These are phyloP conservation scores for Emergomyces orientalis DNA, from an alignment of 2,329 filamentous ascomycete genomes.

Conservation along the genomic window DNA sequence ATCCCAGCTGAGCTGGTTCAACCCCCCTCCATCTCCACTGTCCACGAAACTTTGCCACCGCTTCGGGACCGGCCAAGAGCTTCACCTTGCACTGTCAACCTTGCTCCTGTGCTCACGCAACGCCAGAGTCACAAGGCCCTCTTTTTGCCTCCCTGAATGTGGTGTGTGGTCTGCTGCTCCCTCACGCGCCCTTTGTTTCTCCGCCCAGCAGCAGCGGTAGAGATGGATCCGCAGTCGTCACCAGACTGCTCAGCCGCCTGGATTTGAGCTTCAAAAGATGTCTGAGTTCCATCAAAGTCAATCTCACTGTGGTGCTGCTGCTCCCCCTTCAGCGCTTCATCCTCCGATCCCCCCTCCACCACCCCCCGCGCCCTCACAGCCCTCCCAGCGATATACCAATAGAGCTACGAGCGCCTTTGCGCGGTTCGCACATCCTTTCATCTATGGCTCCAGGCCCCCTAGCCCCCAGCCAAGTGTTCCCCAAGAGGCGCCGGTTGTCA, in stretches of 20 bases:
- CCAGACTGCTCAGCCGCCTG: slow-evolving; percentile 14
- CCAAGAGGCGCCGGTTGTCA: slow-evolving; percentile 21
- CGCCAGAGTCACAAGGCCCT: background rate
- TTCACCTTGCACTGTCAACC: background rate
- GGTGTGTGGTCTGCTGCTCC: slow-evolving; percentile 1
- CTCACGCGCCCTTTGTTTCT: background rate
- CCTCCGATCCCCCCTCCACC: slow-evolving; percentile 16
- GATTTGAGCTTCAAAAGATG: slow-evolving; percentile 23
- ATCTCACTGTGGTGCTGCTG: slow-evolving; percentile 15
- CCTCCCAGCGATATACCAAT: slow-evolving; percentile 34
- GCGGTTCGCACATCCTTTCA: slow-evolving; percentile 47
- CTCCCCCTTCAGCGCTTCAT: slow-evolving; percentile 16
- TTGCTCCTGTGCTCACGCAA: background rate
- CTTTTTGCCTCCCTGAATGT: background rate
- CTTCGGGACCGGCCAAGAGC: background rate
- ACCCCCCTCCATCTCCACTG: background rate
- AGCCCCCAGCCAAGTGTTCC: slow-evolving; percentile 41
- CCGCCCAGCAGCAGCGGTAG: background rate
- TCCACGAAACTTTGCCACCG: background rate
- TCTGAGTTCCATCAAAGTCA: slow-evolving; percentile 22
- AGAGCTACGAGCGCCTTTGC: slow-evolving; percentile 41
- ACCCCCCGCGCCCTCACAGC: slow-evolving; percentile 26
- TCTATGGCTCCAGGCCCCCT: slow-evolving; percentile 45
- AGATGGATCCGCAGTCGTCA: slow-evolving; percentile 17
- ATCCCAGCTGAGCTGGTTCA: background rate